Percentiles rank a stretch among this genome's conserved stretches.
Evolutionary conservation across 345 rosid species (phyloP).

Genomic region (Aquilaria malaccensis): DNA sequence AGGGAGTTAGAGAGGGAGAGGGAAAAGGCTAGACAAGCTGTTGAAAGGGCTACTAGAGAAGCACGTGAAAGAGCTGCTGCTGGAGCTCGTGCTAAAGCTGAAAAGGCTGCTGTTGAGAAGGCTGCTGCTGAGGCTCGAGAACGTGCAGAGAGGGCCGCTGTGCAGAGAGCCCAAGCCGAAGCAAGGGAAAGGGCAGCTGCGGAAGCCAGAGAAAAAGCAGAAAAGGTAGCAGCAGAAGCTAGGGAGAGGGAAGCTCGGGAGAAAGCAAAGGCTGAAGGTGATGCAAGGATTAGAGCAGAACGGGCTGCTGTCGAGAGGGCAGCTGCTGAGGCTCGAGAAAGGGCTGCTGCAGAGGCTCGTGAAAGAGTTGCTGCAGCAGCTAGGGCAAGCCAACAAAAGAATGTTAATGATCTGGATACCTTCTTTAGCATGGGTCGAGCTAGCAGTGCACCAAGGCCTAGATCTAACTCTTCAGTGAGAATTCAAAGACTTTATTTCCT

Average conservation of each 20-base stretch:
- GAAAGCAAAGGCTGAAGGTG: slow-evolving; percentile 36
- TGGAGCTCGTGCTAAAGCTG: slow-evolving; percentile 77
- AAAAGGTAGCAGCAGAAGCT: slow-evolving; percentile 87
- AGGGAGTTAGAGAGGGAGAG: slow-evolving; percentile 53
- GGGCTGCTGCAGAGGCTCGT: slow-evolving; percentile 59
- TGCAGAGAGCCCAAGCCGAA: slow-evolving; percentile 92
- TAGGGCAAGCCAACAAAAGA: slow-evolving; percentile 57
- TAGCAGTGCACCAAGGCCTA: slow-evolving; percentile 83
- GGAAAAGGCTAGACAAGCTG: slow-evolving; percentile 73
- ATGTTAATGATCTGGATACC: slow-evolving; percentile 76
- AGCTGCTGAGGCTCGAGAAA: slow-evolving; percentile 65
- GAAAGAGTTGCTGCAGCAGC: slow-evolving; percentile 61
- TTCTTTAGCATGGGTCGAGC: slow-evolving; percentile 75
- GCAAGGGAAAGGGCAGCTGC: slow-evolving; percentile 95
- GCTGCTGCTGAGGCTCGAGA: slow-evolving; percentile 71
- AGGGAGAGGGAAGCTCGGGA: slow-evolving; percentile 71
- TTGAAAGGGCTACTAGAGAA: slow-evolving; percentile 97
- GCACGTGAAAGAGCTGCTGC: slow-evolving; percentile 92
- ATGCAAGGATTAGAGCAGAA: slow-evolving; percentile 54
- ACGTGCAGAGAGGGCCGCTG: slow-evolving; percentile 89
- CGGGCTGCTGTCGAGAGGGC: slow-evolving; percentile 88
- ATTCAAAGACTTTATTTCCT: slow-evolving; percentile 15
- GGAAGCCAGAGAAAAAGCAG: slow-evolving; percentile 83
- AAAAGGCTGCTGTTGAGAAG: slow-evolving; percentile 84
- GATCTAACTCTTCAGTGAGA: slow-evolving; percentile 60